phyloP scores from a whole-genome alignment of 2,329 filamentous ascomycete genomes.

The Aspergillus neotritici region DNA sequence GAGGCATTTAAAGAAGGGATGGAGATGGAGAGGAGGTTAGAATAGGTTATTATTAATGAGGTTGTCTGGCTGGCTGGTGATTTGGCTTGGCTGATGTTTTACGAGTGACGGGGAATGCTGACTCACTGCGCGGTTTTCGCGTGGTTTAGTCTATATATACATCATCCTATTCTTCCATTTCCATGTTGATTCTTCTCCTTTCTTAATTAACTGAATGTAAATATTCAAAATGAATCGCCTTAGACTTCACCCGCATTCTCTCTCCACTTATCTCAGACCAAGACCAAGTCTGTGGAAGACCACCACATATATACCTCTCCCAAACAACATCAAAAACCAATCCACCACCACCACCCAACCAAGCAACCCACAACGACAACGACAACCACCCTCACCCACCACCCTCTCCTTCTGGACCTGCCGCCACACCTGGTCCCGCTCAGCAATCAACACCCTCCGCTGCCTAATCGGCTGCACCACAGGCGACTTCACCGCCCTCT shows the following conservation, averaged over 20 bases:
- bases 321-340: background rate
- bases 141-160: background rate
- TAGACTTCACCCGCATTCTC: too few relatives aligned
- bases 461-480: slow-evolving; percentile 52
- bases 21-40: slow-evolving; percentile 32
- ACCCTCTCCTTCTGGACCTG: slow-evolving; percentile 32
- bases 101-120: background rate
- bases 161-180: background rate
- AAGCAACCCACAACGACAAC: background rate
- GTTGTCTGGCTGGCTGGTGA: too few relatives aligned
- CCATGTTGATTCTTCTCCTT: background rate
- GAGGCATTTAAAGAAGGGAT: slow-evolving; percentile 36
- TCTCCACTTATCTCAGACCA: too few relatives aligned
- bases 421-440: slow-evolving; percentile 44
- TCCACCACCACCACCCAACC: background rate
- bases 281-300: background rate
- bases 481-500: slow-evolving; percentile 54
- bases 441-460: slow-evolving; percentile 50
- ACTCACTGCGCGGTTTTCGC: slow-evolving; percentile 3
- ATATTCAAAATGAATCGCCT: too few relatives aligned
- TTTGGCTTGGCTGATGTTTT: background rate
- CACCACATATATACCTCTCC: background rate
- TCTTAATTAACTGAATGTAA: too few relatives aligned
- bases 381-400: background rate
- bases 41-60: slow-evolving; percentile 17